phyloP scores from a whole-genome alignment of 1,284 basidiomycete species.

The Tremellales sp. region DNA sequence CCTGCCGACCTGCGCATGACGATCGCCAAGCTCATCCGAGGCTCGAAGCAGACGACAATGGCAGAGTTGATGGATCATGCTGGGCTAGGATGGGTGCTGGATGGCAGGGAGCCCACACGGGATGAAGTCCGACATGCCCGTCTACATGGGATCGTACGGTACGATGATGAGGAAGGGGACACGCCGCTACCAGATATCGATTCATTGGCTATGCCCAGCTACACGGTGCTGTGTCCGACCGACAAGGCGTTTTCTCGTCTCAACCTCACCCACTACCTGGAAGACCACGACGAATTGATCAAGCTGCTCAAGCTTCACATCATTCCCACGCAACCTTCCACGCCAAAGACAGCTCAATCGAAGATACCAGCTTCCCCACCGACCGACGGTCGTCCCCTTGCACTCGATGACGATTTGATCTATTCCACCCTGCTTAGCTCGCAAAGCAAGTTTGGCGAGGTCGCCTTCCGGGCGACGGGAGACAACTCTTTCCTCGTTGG shows the following conservation, averaged over 20 bases:
- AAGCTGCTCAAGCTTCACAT: conserved; percentile 83
- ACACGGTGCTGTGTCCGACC: conserved; percentile 81
- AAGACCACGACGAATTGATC: conserved; percentile 59
- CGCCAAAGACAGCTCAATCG: conserved; percentile 10
- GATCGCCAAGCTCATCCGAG: conserved; percentile 81
- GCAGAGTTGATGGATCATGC: conserved; percentile 72
- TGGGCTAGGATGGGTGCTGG: conserved; percentile 82
- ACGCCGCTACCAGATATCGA: conserved; percentile 11
- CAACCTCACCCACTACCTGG: conserved; percentile 75
- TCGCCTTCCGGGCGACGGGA: conserved; percentile 64
- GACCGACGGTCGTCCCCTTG: conserved; percentile 57
- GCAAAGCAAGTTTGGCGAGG: conserved; percentile 65
- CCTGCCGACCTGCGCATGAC: conserved; percentile 84
- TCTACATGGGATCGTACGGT: conserved; percentile 43
- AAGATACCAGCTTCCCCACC: conserved; percentile 17
- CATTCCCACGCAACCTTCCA: conserved; percentile 54
- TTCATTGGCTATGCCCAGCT: conserved; percentile 51
- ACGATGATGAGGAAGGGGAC: conserved; percentile 55
- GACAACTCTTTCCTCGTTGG: conserved; percentile 67
- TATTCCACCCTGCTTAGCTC: conserved; percentile 69
- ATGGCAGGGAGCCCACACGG: conserved; percentile 69
- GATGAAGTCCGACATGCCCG: conserved; percentile 45
- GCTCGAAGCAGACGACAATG: conserved; percentile 85
- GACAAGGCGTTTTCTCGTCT: conserved; percentile 88
- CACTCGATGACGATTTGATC: conserved; percentile 63